phyloP scores from a whole-genome alignment of 2,329 filamentous ascomycete species.

The Stachybotrys chlorohalonatus region DNA sequence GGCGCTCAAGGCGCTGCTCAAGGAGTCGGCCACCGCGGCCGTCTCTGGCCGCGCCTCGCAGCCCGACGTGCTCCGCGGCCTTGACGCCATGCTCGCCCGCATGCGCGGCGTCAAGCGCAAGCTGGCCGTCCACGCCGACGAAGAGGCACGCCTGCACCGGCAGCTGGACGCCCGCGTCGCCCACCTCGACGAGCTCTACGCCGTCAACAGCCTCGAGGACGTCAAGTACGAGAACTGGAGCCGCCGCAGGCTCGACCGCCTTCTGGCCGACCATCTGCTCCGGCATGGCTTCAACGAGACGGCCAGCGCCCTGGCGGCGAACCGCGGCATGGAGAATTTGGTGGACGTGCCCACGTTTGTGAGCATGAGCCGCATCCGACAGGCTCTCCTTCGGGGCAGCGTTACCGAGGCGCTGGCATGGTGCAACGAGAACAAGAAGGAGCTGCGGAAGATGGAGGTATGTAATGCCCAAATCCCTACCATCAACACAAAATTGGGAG shows the following conservation, averaged over 20 bases:
- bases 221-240: constrained; percentile 93
- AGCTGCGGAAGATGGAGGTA: constrained; percentile 78
- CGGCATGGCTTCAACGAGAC: constrained; percentile 74
- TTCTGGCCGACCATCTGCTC: constrained; percentile 88
- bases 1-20: constrained; percentile 50
- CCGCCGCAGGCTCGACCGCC: constrained; percentile 66
- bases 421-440: constrained; percentile 91
- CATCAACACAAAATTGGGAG: neutral
- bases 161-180: constrained; percentile 68
- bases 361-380: constrained; percentile 68
- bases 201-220: constrained; percentile 74
- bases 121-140: constrained; percentile 64
- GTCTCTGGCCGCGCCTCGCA: constrained; percentile 52
- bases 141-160: constrained; percentile 68
- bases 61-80: constrained; percentile 64
- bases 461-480: constrained; percentile 13
- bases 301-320: constrained; percentile 63
- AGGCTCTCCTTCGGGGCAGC: constrained; percentile 59
- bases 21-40: constrained; percentile 57
- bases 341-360: constrained; percentile 87
- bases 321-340: constrained; percentile 68
- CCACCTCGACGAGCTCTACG: constrained; percentile 74
- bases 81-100: constrained; percentile 77
- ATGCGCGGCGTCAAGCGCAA: constrained; percentile 87
- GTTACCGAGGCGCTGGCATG: constrained; percentile 75